These are phyloP conservation scores for Lactarius trivialis DNA, from an alignment of 768 basidiomycete species.

Conservation along the genomic window DNA sequence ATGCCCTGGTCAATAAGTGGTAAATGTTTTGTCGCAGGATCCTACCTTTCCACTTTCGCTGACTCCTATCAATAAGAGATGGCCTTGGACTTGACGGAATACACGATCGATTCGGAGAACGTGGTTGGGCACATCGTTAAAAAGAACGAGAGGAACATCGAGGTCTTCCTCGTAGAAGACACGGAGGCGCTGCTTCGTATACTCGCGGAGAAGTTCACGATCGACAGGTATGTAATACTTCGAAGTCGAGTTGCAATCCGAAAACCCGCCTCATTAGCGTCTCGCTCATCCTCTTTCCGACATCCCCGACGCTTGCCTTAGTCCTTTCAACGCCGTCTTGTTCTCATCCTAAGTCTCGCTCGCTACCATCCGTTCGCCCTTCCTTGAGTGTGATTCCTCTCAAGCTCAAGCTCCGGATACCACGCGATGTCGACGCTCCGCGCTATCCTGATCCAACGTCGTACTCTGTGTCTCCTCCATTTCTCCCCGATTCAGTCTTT, in stretches of 20 bases:
- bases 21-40: not conserved
- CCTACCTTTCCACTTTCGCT: constrained; percentile 96
- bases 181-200: constrained; percentile 90
- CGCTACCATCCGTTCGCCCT: no score
- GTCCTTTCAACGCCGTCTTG: no score
- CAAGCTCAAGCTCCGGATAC: no score
- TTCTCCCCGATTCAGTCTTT: no score
- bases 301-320: no score
- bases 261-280: no score
- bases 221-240: constrained; percentile 95
- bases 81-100: constrained; percentile 97
- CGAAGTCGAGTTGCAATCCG: constrained; percentile 99
- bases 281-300: no score
- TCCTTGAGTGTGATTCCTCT: no score
- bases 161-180: constrained; percentile 99
- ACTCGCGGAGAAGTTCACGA: constrained; percentile 87
- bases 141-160: constrained; percentile 94
- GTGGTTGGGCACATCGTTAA: constrained; percentile 98
- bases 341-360: no score
- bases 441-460: no score
- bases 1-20: constrained; percentile 19
- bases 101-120: constrained; percentile 97
- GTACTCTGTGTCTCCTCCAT: no score
- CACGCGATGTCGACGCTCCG: no score
- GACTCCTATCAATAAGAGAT: constrained; percentile 92